phyloP scores from a whole-genome alignment of 345 rosid species.

The Arabis alpina region DNA sequence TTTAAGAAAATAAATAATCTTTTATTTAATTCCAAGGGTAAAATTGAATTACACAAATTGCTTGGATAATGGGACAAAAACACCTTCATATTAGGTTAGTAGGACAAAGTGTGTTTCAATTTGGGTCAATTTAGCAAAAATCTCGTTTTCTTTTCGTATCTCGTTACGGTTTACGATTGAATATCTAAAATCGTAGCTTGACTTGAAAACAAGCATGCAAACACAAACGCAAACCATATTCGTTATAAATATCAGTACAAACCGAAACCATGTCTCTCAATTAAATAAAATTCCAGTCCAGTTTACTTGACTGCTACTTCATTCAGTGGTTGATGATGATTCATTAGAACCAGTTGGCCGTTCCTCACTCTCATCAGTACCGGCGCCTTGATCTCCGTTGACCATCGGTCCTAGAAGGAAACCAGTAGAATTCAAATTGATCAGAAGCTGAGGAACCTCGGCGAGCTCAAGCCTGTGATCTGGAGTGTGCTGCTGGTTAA shows the following conservation, averaged over 20 bases:
- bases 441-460: neutral
- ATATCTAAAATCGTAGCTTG: too few relatives aligned
- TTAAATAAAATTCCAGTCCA: neutral
- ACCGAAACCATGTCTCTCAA: neutral
- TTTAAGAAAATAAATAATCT: too few relatives aligned
- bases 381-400: neutral
- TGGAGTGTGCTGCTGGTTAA: slow-evolving; percentile 87
- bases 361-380: slow-evolving; percentile 36
- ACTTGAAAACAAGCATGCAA: neutral
- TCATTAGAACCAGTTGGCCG: slow-evolving; percentile 30
- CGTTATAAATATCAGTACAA: neutral
- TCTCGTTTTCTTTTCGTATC: too few relatives aligned
- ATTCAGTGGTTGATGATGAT: slow-evolving; percentile 18
- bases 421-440: slow-evolving; percentile 1
- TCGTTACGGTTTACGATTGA: too few relatives aligned
- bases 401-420: slow-evolving; percentile 20
- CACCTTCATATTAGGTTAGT: too few relatives aligned
- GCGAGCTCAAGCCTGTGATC: slow-evolving; percentile 62
- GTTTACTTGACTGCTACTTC: slow-evolving; percentile 15
- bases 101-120: too few relatives aligned
- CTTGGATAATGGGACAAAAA: too few relatives aligned
- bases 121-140: too few relatives aligned
- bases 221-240: neutral
- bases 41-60: too few relatives aligned
- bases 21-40: too few relatives aligned